Evolutionary conservation across 2,329 filamentous ascomycete species (phyloP).

Genomic region (Talaromyces pinophilus): DNA sequence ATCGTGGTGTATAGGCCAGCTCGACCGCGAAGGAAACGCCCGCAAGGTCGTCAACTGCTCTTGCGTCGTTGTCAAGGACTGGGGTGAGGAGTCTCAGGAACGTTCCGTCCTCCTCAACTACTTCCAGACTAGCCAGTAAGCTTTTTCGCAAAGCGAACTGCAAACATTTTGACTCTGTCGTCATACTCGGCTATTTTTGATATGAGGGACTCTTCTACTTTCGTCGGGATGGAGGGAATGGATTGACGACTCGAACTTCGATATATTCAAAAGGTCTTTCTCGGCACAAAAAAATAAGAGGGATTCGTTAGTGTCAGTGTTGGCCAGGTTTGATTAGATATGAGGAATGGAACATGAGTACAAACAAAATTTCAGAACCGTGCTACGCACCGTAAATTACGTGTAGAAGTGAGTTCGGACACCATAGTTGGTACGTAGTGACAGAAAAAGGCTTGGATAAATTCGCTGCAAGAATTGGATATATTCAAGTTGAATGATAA

Average conservation of each 20-base stretch:
- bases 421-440: neutral
- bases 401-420: neutral
- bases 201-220: neutral
- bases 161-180: neutral
- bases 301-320: neutral
- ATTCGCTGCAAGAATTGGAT: neutral
- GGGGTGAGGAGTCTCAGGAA: constrained; percentile 99
- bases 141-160: constrained; percentile 43
- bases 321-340: neutral
- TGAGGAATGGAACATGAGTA: constrained; percentile 8
- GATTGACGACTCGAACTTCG: neutral
- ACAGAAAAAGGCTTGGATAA: too few relatives aligned
- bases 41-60: constrained; percentile 99
- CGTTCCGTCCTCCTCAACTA: constrained; percentile 99
- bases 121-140: constrained; percentile 80
- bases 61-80: constrained; percentile 99
- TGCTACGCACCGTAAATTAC: neutral
- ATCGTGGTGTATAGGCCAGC: constrained; percentile 70
- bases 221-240: neutral
- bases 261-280: neutral
- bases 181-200: neutral
- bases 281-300: neutral
- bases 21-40: constrained; percentile 98
- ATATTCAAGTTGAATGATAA: neutral
- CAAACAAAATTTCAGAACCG: neutral